Base-by-base conservation (phyloP, 306 rosid species). In the Adenanthera pavonina region DNA sequence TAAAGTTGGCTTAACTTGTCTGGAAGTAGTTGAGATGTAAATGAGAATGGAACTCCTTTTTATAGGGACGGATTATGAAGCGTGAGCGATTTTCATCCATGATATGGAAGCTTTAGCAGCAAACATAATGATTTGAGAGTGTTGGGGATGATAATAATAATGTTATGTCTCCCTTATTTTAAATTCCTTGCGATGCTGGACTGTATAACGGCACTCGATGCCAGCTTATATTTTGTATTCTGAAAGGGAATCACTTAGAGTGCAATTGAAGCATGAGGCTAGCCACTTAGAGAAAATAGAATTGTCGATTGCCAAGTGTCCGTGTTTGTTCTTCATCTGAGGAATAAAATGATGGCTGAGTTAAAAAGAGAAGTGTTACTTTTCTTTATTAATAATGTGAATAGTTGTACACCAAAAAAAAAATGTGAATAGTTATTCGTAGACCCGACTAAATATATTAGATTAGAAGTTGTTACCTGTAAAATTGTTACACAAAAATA, bases 81-180 rank as follows among this genome's bases (percentile, higher is more conserved):
- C 61, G 61, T 65, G 80, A 78, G 86, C 66, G 68, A 81, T 69
- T 48, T 54, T 78, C 71, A 78, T 76, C 76, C 75, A 78, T 79
- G 75, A 70, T 35, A 40, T 75, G 88, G 38, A 35, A 81, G 86
- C 86, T 87, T 84, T 78, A 56, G 25, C 11, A 61, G 61, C 75
- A 72, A 84, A 59, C 88, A 87, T 25, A 81, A 84, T 87, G 90
- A 87, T 87, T 84, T 81, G 49, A 84, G 78, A 70, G 88, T 82
- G 90, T 78, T 78, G 80, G 72, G 80, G 71, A 6, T 75, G 52
- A 69, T 69, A 69, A 69, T 69, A 69, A 69, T 69, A 69, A 44
- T 69, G 74, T 69, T 44, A 6, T 25, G 74, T 69, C 38, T 46
- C 54, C 74, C 74, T 69, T 13, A 11, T 67, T 13, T 67, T 72